These are phyloP conservation scores for Kalmusia sp. DNA, from an alignment of 2,329 filamentous ascomycete species.

Conservation along the genomic window DNA sequence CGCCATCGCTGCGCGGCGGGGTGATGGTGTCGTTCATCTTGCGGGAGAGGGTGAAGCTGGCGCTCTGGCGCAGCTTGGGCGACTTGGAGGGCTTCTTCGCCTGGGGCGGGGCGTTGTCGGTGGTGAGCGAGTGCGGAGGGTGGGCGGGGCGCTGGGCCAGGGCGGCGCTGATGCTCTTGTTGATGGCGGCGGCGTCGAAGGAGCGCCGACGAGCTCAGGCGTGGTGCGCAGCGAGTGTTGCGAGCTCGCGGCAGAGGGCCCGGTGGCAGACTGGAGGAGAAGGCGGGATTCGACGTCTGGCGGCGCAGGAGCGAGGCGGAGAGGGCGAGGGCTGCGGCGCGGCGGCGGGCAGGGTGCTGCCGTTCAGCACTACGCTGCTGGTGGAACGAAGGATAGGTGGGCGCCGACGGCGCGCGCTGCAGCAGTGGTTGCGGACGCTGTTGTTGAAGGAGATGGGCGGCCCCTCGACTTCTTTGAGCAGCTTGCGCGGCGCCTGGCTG, in stretches of 20 bases:
- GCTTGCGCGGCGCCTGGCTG: constrained; percentile 6
- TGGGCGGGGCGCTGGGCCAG: constrained; percentile 29
- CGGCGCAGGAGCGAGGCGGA: constrained; percentile 3
- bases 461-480: constrained; percentile 20
- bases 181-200: constrained; percentile 49
- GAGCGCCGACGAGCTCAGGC: constrained; percentile 34
- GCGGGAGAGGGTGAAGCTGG: constrained; percentile 52
- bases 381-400: constrained; percentile 33
- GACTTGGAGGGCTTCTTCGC: constrained; percentile 30
- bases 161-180: constrained; percentile 45
- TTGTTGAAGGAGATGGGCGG: constrained; percentile 30
- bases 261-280: background rate
- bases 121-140: constrained; percentile 35
- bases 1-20: constrained; percentile 39
- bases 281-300: constrained; percentile 8
- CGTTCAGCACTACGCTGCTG: constrained; percentile 3
- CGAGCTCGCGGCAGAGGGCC: constrained; percentile 4
- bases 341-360: background rate
- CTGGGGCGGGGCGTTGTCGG: constrained; percentile 36
- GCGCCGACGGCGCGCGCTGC: constrained; percentile 30
- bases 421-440: constrained; percentile 15
- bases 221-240: constrained; percentile 14
- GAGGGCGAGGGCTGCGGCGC: background rate
- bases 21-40: constrained; percentile 51
- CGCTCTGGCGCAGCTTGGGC: constrained; percentile 49